These are phyloP conservation scores for Ormosia semicastrata DNA, from an alignment of 306 rosid genomes.

Conservation along the genomic window DNA sequence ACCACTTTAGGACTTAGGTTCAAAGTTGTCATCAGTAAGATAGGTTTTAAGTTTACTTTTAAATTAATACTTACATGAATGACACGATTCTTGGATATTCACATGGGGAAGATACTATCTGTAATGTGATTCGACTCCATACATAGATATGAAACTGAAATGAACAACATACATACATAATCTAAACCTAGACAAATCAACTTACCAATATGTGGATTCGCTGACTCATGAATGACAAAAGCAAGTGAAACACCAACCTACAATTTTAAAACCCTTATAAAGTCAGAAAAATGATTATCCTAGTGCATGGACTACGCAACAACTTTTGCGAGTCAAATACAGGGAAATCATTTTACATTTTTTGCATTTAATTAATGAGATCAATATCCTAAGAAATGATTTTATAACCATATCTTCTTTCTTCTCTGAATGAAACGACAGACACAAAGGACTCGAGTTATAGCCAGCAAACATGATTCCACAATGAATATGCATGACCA, in stretches of 20 bases:
- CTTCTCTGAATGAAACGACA: background rate
- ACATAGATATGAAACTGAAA: background rate
- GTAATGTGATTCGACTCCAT: constrained; percentile 2
- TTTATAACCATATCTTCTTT: background rate
- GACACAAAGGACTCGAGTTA: background rate
- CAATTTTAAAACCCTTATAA: constrained; percentile 29
- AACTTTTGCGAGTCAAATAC: background rate
- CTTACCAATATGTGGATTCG: constrained; percentile 97
- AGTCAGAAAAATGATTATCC: constrained; percentile 16
- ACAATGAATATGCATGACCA: background rate
- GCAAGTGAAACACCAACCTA: constrained; percentile 95
- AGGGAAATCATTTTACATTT: constrained; percentile 9
- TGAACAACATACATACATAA: background rate
- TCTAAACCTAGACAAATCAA: constrained; percentile 14
- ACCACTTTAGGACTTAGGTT: background rate
- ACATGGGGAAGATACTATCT: background rate
- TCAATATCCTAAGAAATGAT: constrained; percentile 4
- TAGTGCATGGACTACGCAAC: constrained; percentile 9
- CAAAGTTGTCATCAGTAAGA: background rate
- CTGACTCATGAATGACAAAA: constrained; percentile 96
- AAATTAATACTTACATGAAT: background rate
- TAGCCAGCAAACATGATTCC: constrained; percentile 1
- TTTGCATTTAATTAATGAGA: constrained; percentile 2
- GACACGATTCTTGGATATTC: background rate
- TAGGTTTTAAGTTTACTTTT: background rate